phyloP scores from a whole-genome alignment of 495 filamentous ascomycete genomes.

The Apiosordaria backusii region DNA sequence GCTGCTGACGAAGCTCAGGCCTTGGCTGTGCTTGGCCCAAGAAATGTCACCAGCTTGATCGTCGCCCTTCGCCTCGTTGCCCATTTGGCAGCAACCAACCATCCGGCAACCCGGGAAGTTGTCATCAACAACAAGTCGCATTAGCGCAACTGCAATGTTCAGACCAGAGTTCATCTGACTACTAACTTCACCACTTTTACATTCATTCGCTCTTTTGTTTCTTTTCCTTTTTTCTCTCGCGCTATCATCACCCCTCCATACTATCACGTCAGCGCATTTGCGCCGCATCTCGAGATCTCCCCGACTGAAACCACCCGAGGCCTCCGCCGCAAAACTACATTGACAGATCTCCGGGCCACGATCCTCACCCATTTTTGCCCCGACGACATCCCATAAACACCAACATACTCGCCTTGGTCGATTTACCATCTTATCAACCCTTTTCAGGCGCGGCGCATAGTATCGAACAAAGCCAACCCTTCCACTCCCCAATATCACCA shows the following conservation, averaged over 20 bases:
- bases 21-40: conserved; percentile 3
- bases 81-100: conserved; percentile 4
- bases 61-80: conserved; percentile 12
- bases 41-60: conserved; percentile 6
- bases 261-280: not conserved
- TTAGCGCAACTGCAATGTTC: not conserved
- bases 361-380: not conserved
- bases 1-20: conserved; percentile 7
- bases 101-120: not conserved
- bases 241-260: not conserved
- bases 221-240: not conserved
- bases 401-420: not conserved
- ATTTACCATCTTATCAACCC: not conserved
- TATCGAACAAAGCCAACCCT: too few species aligned
- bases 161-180: not conserved
- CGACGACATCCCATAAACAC: not conserved
- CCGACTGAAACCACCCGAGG: not conserved
- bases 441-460: not conserved
- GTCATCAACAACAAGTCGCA: not conserved
- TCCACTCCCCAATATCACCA: too few species aligned
- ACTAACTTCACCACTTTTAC: conserved; percentile 1
- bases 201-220: conserved; percentile 2
- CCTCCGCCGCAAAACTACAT: not conserved
- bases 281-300: not conserved
- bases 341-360: not conserved